Base-by-base conservation (phyloP, 768 basidiomycete genomes). In the Boletus coccyginus region DNA sequence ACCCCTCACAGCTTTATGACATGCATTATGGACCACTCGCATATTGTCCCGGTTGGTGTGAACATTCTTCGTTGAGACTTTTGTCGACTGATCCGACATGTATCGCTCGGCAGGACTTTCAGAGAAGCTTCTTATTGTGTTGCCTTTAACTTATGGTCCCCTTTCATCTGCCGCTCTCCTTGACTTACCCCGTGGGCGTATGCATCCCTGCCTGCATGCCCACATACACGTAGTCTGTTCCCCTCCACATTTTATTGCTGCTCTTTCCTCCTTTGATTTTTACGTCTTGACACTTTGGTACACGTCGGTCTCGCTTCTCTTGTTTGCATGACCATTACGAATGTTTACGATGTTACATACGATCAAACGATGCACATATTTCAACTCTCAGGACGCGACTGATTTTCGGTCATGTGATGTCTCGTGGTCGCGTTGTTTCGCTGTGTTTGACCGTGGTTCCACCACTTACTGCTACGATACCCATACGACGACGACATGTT, bases 11-110 rank as follows among this genome's bases (percentile, higher is more conserved):
- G 51, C 53, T 43, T 66, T 62, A 68, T 68, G 66, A 58, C 62
- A 68, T 66, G 59, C 62, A 61, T 60, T 52, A 66, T 64, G 69
- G 69, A 68, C 62, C 50, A 59, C 46, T 67, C 55, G 62, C 66
- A 68, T 58, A 56, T 56, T 58, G 62, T 64, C 47, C 53, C 56
- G 60, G 62, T 66, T 52, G 55, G 61, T 68, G 53, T 33, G 42
- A 52, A 50, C 40, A 27, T 55, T 62, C 35, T 19, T 59, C 21
- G 56, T 50, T 52, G 45, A 43, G 54, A 58, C 44, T 57, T 35
- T 46, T 42, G 39, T 63, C n/a, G 53, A 50, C 64, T 66, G 62
- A 66, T 52, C 33, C 11, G 16, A 29, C 38, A 50, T 51, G 31
- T 53, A 57, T 49, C 47, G 45, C 38, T 68, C 2, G 56, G 49